Percentiles rank a stretch among this genome's conserved stretches.
Evolutionary conservation across 2,329 filamentous ascomycete species (phyloP).

Genomic region (Nigrospora oryzae): DNA sequence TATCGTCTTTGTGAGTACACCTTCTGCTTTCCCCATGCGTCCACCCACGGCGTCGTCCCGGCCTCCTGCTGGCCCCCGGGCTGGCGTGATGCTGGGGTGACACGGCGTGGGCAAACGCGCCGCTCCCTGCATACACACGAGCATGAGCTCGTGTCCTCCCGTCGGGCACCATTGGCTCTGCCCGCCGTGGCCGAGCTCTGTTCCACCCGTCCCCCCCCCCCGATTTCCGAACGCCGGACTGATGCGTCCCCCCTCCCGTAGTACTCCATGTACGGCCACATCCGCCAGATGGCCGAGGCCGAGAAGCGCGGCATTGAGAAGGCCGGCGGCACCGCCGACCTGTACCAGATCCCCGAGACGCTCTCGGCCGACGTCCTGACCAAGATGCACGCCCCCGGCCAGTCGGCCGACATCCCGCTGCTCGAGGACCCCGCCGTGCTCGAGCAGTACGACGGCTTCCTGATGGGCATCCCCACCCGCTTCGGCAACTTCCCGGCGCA

Average conservation of each 20-base stretch:
- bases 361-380: slow-evolving; percentile 71
- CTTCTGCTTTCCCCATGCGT: neutral
- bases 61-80: too few relatives aligned
- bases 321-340: slow-evolving; percentile 71
- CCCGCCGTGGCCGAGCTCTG: too few relatives aligned
- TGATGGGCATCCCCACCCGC: slow-evolving; percentile 90
- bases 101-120: too few relatives aligned
- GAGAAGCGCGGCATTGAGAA: slow-evolving; percentile 86
- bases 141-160: too few relatives aligned
- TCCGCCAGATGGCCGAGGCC: slow-evolving; percentile 74
- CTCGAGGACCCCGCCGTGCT: slow-evolving; percentile 51
- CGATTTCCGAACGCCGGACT: too few relatives aligned
- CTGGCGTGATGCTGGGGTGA: too few relatives aligned
- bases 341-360: slow-evolving; percentile 88
- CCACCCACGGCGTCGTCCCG: neutral
- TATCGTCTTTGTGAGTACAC: slow-evolving; percentile 69
- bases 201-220: too few relatives aligned
- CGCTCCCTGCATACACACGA: too few relatives aligned
- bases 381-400: slow-evolving; percentile 87
- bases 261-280: slow-evolving; percentile 95
- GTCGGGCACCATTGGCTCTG: too few relatives aligned
- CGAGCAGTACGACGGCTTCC: slow-evolving; percentile 74
- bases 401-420: slow-evolving; percentile 58
- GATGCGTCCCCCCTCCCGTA: slow-evolving; percentile 21
- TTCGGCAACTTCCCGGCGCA: slow-evolving; percentile 97